Conservation (phyloP, 2,329 filamentous ascomycete species). For the Aspergillus aculeatinus region DNA sequence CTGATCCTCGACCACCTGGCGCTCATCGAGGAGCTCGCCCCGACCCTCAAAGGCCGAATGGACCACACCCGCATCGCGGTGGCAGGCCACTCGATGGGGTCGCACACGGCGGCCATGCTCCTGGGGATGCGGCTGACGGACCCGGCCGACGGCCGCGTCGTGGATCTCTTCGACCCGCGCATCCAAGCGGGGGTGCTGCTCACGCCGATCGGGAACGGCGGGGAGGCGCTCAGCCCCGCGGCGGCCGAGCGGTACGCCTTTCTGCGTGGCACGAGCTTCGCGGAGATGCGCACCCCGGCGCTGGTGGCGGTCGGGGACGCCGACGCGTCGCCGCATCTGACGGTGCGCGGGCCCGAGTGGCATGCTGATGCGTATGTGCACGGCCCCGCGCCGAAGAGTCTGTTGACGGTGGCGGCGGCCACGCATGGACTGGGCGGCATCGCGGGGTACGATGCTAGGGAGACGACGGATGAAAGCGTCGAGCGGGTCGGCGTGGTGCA, state of each 20-base stretch:
- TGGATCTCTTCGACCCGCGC: not conserved
- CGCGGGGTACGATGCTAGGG: not conserved
- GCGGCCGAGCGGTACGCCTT: not conserved
- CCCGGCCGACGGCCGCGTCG: not conserved
- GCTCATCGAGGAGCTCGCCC: not conserved
- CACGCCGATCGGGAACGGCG: not conserved
- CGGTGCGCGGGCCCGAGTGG: not conserved
- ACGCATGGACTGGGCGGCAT: not conserved
- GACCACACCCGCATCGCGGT: not conserved
- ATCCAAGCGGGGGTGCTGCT: not conserved
- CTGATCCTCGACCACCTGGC: not conserved
- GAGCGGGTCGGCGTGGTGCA: not conserved
- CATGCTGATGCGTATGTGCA: not conserved
- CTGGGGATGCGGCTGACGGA: not conserved
- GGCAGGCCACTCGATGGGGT: not conserved
- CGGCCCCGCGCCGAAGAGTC: not conserved
- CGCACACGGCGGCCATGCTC: not conserved
- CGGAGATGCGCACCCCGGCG: not conserved
- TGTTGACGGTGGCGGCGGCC: not conserved
- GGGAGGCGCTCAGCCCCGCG: not conserved
- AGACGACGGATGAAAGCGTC: not conserved
- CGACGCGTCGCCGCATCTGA: not conserved
- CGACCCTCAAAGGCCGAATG: not conserved
- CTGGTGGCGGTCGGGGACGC: not conserved
- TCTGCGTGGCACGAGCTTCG: not conserved